phyloP scores from a whole-genome alignment of 495 filamentous ascomycete species.

The Aspergillus egyptiacus region DNA sequence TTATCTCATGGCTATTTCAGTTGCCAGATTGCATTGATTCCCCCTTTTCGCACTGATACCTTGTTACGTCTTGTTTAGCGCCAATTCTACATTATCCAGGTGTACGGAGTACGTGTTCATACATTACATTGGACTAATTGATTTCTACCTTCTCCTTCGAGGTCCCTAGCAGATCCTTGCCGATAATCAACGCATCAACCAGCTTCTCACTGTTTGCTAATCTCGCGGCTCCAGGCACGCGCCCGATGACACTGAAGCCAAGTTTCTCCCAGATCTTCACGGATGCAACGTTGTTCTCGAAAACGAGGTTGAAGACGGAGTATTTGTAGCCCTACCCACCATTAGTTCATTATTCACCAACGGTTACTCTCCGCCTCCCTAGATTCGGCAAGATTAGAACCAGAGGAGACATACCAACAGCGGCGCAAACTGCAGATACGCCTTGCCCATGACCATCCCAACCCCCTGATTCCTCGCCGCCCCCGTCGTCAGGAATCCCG shows the following conservation, averaged over 20 bases:
- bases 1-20: constrained; percentile 11
- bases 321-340: constrained; percentile 73
- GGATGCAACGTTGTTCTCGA: constrained; percentile 92
- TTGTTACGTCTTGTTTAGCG: constrained; percentile 12
- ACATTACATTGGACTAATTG: constrained; percentile 3
- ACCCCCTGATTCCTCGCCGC: constrained; percentile 81
- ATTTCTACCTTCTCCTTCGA: constrained; percentile 6
- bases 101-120: constrained; percentile 9
- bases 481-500: constrained; percentile 82
- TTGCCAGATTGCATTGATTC: constrained; percentile 23
- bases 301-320: constrained; percentile 97
- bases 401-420: constrained; percentile 55
- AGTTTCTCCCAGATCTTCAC: constrained; percentile 94
- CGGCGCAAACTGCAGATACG: constrained; percentile 88
- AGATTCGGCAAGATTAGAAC: neutral
- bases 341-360: neutral
- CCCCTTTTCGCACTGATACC: constrained; percentile 21
- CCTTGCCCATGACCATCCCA: constrained; percentile 83
- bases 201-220: constrained; percentile 38
- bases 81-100: constrained; percentile 12
- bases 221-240: constrained; percentile 50
- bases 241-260: constrained; percentile 90
- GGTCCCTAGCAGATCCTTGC: constrained; percentile 28
- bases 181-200: constrained; percentile 46
- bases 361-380: too few species aligned